phyloP scores from a whole-genome alignment of 108 stramenopile species.

The Parietichytrium sp. region DNA sequence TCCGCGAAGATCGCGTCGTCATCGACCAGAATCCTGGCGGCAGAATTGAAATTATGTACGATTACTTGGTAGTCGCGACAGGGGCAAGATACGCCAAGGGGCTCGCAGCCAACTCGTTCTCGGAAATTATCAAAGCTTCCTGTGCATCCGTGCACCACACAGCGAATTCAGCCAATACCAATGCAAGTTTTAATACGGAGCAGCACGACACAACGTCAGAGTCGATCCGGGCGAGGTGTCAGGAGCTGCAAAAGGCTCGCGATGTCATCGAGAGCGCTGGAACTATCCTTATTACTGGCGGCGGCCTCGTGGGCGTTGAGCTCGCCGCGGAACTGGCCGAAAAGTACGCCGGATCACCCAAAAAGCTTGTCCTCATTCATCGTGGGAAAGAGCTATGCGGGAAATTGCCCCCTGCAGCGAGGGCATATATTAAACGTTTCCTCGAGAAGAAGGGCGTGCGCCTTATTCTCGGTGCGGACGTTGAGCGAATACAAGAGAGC shows the following conservation, averaged over 20 bases:
- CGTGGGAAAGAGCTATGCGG: background rate
- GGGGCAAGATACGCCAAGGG: constrained; percentile 5
- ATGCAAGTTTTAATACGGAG: background rate
- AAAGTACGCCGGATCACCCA: background rate
- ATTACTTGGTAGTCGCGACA: background rate
- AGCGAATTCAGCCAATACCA: background rate
- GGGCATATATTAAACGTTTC: background rate
- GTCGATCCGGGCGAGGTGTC: background rate
- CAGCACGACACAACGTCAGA: background rate
- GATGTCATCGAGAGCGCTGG: background rate
- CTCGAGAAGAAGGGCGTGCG: background rate
- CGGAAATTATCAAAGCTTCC: background rate
- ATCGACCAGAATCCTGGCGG: constrained; percentile 6
- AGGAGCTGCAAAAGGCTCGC: background rate
- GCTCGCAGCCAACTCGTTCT: background rate
- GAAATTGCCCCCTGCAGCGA: background rate
- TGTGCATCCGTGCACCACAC: background rate
- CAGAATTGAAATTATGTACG: background rate
- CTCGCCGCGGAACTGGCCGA: constrained; percentile 17
- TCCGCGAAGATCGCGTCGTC: background rate
- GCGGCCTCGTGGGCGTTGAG: background rate
- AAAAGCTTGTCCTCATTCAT: background rate
- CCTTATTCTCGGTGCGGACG: background rate
- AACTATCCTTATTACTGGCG: background rate
- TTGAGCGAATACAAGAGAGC: no score